Evolutionary conservation across 352 stramenopile species (phyloP).

Genomic region (Stramenopiles sp.): DNA sequence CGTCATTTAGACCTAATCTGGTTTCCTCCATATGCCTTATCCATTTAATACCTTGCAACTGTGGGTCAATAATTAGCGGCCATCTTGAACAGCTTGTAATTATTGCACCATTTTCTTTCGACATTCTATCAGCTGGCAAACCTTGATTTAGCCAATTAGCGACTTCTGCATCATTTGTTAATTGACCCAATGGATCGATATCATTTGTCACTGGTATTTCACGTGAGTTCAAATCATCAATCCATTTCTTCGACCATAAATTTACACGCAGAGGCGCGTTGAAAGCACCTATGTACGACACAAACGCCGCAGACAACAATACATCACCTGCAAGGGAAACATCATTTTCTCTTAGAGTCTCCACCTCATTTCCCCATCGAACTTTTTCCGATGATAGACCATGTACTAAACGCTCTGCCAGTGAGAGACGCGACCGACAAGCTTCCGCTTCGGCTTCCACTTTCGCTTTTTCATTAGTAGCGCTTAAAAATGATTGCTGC

Average conservation of each 20-base stretch:
- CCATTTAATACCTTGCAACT: constrained; percentile 66
- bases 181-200: constrained; percentile 48
- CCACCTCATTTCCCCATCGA: constrained; percentile 61
- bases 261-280: constrained; percentile 49
- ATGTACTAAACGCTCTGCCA: constrained; percentile 62
- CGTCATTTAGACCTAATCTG: background rate
- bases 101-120: constrained; percentile 71
- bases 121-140: constrained; percentile 62
- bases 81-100: constrained; percentile 59
- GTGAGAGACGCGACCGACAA: constrained; percentile 54
- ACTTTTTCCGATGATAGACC: constrained; percentile 61
- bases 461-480: constrained; percentile 68
- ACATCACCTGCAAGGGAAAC: constrained; percentile 58
- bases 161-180: constrained; percentile 52
- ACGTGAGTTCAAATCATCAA: constrained; percentile 51
- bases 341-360: constrained; percentile 44
- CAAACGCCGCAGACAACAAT: constrained; percentile 57
- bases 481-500: constrained; percentile 32
- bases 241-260: constrained; percentile 55
- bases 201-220: constrained; percentile 46
- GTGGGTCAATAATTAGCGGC: constrained; percentile 65
- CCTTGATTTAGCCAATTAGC: constrained; percentile 75
- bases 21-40: constrained; percentile 33
- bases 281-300: constrained; percentile 67
- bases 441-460: constrained; percentile 54